These are phyloP conservation scores for Fusarium sp. DNA, from an alignment of 2,329 filamentous ascomycete species.

Conservation along the genomic window DNA sequence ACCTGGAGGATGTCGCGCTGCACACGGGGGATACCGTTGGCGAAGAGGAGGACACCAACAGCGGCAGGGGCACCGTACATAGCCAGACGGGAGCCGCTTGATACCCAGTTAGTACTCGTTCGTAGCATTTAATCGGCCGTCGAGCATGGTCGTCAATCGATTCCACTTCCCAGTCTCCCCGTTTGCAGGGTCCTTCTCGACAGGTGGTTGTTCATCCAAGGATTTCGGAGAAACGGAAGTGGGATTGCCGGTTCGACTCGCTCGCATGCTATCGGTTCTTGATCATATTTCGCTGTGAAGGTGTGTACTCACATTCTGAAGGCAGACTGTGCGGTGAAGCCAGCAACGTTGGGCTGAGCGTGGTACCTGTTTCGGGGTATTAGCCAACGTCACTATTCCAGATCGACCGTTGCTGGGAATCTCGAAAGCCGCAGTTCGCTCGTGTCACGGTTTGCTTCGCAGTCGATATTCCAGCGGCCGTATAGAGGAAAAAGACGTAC, in stretches of 20 bases:
- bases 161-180: background rate
- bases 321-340: slow-evolving; percentile 64
- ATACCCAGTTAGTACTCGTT: slow-evolving; percentile 32
- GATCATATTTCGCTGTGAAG: background rate
- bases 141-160: background rate
- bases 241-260: slow-evolving; percentile 22
- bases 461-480: slow-evolving; percentile 6
- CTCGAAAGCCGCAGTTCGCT: slow-evolving; percentile 11
- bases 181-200: background rate
- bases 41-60: slow-evolving; percentile 70
- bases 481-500: slow-evolving; percentile 58
- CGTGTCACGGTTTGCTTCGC: background rate
- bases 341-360: slow-evolving; percentile 67
- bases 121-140: background rate
- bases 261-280: slow-evolving; percentile 16
- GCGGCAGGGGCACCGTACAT: slow-evolving; percentile 70
- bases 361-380: slow-evolving; percentile 65
- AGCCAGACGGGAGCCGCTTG: slow-evolving; percentile 65
- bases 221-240: slow-evolving; percentile 44
- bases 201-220: slow-evolving; percentile 7
- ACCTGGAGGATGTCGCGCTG: slow-evolving; percentile 71
- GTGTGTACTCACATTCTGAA: slow-evolving; percentile 64
- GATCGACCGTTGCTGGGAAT: background rate
- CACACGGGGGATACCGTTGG: slow-evolving; percentile 72
- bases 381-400: slow-evolving; percentile 40